phyloP scores from a whole-genome alignment of 140 eudicot genomes.

The Senecio squalidus region DNA sequence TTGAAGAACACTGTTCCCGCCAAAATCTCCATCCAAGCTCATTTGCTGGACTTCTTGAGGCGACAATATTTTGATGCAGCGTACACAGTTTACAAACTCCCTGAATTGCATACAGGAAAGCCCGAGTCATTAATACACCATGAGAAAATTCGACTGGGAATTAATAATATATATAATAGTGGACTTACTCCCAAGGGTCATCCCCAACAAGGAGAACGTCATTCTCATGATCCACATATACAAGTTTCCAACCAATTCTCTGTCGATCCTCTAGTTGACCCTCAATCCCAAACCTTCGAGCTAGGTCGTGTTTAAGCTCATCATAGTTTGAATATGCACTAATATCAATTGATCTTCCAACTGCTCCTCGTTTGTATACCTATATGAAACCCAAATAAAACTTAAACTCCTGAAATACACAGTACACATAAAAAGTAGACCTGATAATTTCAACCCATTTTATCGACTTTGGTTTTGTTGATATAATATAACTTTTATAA shows the following conservation, averaged over 20 bases:
- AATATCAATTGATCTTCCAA: slow-evolving; percentile 91
- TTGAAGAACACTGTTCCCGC: slow-evolving; percentile 55
- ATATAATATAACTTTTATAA: neutral
- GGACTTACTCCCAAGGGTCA: slow-evolving; percentile 98
- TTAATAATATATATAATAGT: neutral
- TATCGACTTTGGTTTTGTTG: neutral
- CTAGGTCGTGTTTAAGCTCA: slow-evolving; percentile 79
- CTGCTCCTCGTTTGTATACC: slow-evolving; percentile 98
- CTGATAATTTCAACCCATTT: neutral
- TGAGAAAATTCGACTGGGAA: neutral
- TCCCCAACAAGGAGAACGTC: slow-evolving; percentile 96
- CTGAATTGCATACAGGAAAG: slow-evolving; percentile 38
- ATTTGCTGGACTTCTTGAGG: slow-evolving; percentile 95
- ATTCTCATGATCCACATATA: slow-evolving; percentile 84
- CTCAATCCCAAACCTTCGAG: slow-evolving; percentile 92
- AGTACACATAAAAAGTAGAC: neutral
- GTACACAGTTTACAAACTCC: slow-evolving; percentile 86
- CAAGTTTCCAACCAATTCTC: slow-evolving; percentile 91
- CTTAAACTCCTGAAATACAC: neutral
- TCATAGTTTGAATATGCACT: slow-evolving; percentile 78
- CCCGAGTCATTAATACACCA: neutral
- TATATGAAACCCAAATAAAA: slow-evolving; percentile 20
- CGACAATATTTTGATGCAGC: slow-evolving; percentile 85
- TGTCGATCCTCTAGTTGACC: slow-evolving; percentile 86
- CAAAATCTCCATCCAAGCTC: slow-evolving; percentile 97